Conservation (phyloP, 2,329 filamentous ascomycete species). For the Phoma sp. region DNA sequence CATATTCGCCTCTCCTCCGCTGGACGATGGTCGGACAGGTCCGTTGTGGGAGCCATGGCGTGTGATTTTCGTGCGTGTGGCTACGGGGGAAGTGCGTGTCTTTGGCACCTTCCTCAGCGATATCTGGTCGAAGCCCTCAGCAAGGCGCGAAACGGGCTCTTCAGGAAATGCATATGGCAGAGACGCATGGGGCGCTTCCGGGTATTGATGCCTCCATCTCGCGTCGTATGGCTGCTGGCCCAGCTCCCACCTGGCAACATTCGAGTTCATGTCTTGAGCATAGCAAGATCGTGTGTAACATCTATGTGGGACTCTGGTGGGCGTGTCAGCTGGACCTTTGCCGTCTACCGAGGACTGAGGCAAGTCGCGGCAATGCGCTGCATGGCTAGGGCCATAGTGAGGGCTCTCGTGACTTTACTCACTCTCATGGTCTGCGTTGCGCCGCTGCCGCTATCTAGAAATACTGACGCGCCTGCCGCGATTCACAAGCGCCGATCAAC, state of each 20-base stretch:
- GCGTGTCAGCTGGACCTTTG: constrained; percentile 32
- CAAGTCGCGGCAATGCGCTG: constrained; percentile 14
- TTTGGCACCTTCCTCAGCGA: constrained; percentile 36
- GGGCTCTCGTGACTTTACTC: constrained; percentile 38
- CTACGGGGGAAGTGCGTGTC: constrained; percentile 44
- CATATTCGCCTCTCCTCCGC: constrained; percentile 39
- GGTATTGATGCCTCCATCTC: constrained; percentile 12
- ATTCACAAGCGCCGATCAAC: constrained; percentile 14
- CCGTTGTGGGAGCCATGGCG: constrained; percentile 47
- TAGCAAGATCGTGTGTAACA: constrained; percentile 34
- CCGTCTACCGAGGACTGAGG: neutral
- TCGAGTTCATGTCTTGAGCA: constrained; percentile 48
- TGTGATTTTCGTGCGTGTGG: constrained; percentile 42
- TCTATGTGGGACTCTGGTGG: constrained; percentile 29
- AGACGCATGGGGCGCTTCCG: constrained; percentile 32
- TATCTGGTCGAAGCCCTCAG: constrained; percentile 33
- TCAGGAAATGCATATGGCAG: constrained; percentile 39
- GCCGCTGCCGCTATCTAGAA: constrained; percentile 27
- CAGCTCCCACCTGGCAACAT: constrained; percentile 44
- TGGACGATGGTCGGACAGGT: constrained; percentile 40
- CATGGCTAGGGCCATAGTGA: constrained; percentile 20
- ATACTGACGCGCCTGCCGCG: constrained; percentile 21
- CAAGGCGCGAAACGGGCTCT: constrained; percentile 29
- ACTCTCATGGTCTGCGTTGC: constrained; percentile 46
- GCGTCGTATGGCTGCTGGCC: constrained; percentile 40